Base-by-base conservation (phyloP, 768 basidiomycete genomes). In the Harrya chromipes region DNA sequence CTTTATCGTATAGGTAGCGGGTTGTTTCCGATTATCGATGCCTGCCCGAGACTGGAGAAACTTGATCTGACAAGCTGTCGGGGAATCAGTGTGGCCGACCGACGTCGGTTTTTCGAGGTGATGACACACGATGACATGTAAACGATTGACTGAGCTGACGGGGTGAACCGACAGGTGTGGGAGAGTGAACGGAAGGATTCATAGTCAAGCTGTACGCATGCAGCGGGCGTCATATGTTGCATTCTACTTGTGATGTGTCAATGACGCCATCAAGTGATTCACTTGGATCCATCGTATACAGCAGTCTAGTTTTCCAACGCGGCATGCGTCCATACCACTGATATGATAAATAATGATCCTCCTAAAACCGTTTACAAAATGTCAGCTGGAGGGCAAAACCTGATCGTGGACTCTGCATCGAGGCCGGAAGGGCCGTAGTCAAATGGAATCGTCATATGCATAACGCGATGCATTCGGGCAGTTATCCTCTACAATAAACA, bases 31-130 rank as follows among this genome's bases (percentile, higher is more conserved):
- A 75, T 88, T 33, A 69, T 88, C 26, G 79, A 86, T 55, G 73
- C 72, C 0, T 88, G 86, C 55, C 53, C 69, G 3, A 69, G 66
- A 24, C 68, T 88, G 24, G 65, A 71, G 49, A 76, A 69, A n/a
- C 60, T 87, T 13, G 79, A 86, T 58, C 66, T 88, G 39, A 87
- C 83, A 4, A 80, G 83, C 50, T 88, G 85, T 52, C 74, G 85
- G 44, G 79, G 85, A 5, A 73, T 88, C 46, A 70, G 59, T 6
- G 74, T 86, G 5, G 71, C 71, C 1, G 82, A 85, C 53, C 70
- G 85, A 21, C 74, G 86, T 13, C 75, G 75, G 7, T 82, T 88
- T 56, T 88, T 88, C 56, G 82, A 87, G 72, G 85, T 43, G 12
- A 26, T 42, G 12, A 23, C 33, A 6, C 9, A 10, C 5, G 26